A percentile compares a stretch with the other conserved stretches of the same genome.
phyloP scores from a whole-genome alignment of 306 rosid species.

The Ziziphus jujuba region DNA sequence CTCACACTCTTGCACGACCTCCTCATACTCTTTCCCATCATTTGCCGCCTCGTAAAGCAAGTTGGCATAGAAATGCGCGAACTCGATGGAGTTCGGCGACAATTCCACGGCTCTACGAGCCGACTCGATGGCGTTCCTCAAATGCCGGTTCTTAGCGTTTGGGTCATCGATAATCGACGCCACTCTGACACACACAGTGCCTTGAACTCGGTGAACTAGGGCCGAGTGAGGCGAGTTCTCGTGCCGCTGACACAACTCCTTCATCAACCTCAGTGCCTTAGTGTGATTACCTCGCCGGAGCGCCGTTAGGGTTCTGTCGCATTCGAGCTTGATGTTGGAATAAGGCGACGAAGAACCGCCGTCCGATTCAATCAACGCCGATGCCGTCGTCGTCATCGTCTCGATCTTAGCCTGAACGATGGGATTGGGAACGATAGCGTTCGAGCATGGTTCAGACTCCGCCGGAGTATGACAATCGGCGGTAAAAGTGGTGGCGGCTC shows the following conservation, averaged over 20 bases:
- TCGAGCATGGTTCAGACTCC: constrained; percentile 28
- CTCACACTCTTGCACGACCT: constrained; percentile 83
- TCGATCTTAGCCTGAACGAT: constrained; percentile 40
- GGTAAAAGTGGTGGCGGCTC: neutral
- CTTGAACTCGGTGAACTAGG: constrained; percentile 74
- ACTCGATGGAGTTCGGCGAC: constrained; percentile 82
- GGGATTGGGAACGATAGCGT: constrained; percentile 21
- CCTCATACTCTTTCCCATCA: constrained; percentile 79
- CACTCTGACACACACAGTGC: constrained; percentile 70
- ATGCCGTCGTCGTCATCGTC: neutral
- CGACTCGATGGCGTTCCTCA: constrained; percentile 75
- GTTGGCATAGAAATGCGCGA: constrained; percentile 70
- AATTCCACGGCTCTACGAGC: constrained; percentile 73
- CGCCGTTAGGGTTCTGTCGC: constrained; percentile 80
- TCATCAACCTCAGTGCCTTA: constrained; percentile 80
- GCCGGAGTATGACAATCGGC: constrained; percentile 22
- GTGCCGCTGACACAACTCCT: constrained; percentile 58
- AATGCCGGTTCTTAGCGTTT: constrained; percentile 62
- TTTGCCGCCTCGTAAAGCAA: constrained; percentile 75
- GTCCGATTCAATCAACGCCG: constrained; percentile 42
- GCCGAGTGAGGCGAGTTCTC: constrained; percentile 60
- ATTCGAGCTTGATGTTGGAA: constrained; percentile 68
- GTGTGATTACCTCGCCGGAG: constrained; percentile 87
- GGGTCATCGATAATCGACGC: constrained; percentile 70
- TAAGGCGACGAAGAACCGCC: constrained; percentile 30